Evolutionary conservation across 768 basidiomycete species (phyloP), one percentile per base, ranked within the genome.

Genomic region (Mycena latifolia): DNA sequence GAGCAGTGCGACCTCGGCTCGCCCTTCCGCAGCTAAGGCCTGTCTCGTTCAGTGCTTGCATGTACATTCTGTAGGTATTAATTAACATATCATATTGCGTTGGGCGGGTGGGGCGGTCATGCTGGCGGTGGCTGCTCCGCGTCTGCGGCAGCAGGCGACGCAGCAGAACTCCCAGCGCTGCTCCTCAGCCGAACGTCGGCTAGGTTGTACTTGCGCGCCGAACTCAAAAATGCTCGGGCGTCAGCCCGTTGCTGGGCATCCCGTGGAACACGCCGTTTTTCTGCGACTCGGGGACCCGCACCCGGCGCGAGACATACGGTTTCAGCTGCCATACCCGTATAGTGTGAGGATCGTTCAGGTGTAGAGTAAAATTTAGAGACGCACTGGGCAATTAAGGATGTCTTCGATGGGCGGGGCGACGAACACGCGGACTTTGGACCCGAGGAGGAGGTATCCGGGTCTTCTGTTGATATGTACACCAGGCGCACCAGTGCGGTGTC

Each of bases 401-500:
- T 87, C 85, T 66, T 88, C 82, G 33, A 93, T 76, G 18, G 88
- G 84, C n/a, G 94, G 93, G 25, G 93, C 92, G 41, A 96, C 88
- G 67, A 90, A 95, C 54, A 93, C 86, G 72, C 94, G 85, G 53
- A 98, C 93, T 81, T 91, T 84, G 75, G 91, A 89, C 73, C 97
- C 93, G 60, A 94, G 71, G 18, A 98, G 81, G 59, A 91, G 83
- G 77, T 95, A 96, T 75, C 95, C 93, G 45, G 91, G 84, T 73
- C 89, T 89, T 45, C 94, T 93, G 45, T 85, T 80, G 54, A 94
- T 89, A 77, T 95, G 93, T 75, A 90, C 88, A 76, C 95, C 94
- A 22, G 94, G 94, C 27, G 95, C 92, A 65, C 94, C 95, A 0
- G 94, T 96, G 48, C 95, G 88, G 74, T 87, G 90, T 67, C 94